These are phyloP conservation scores for Endocladia muricata DNA, from an alignment of 31 red algal species.

Conservation along the genomic window DNA sequence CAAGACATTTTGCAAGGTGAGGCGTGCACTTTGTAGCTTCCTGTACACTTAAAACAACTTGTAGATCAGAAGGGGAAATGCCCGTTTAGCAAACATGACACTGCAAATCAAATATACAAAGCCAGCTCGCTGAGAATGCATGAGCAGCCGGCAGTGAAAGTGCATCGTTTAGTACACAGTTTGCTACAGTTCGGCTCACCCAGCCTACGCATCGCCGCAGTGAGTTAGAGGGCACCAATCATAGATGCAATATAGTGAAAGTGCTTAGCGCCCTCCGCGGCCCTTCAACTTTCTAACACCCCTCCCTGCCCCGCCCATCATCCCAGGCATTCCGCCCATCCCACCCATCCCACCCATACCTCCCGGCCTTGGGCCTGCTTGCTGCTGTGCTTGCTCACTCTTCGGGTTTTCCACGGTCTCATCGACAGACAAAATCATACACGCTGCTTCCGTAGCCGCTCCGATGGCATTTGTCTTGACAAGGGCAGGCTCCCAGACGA, in stretches of 20 bases:
- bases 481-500: slow-evolving; percentile 98
- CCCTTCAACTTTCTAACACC: slow-evolving; percentile 71
- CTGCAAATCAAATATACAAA: no score
- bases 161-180: no score
- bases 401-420: slow-evolving; percentile 95
- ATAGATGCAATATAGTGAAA: slow-evolving; percentile 9
- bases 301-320: slow-evolving; percentile 70
- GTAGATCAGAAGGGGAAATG: no score
- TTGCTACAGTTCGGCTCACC: no score
- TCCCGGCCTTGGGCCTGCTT: slow-evolving; percentile 7
- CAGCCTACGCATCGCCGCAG: no score
- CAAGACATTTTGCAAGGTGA: no score
- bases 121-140: no score
- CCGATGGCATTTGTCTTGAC: slow-evolving; percentile 91
- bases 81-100: no score
- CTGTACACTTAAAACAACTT: no score
- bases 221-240: no score
- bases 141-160: no score
- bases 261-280: slow-evolving; percentile 51
- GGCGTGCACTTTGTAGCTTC: no score
- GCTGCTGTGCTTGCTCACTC: slow-evolving; percentile 53
- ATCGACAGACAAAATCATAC: slow-evolving; percentile 94
- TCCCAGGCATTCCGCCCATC: slow-evolving; percentile 49
- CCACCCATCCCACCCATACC: slow-evolving; percentile 42
- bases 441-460: slow-evolving; percentile 97